Evolutionary conservation across 306 rosid genomes (phyloP), one percentile per base, ranked within the genome.

Genomic region (Vigna mungo): DNA sequence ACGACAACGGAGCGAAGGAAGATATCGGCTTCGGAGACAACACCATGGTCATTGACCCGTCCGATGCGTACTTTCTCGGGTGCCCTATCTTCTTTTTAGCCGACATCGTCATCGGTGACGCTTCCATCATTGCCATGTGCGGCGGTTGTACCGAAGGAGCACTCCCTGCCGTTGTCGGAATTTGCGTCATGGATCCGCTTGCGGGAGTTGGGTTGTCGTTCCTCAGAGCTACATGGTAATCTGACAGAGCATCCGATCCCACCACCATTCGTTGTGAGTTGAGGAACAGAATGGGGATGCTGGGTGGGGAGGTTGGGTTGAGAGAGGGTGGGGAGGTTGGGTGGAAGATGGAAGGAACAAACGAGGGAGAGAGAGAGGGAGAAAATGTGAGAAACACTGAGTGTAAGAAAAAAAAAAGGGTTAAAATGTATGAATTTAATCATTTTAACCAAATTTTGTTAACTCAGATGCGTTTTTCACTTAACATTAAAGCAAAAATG

Each of bases 191-290:
- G 72, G 96, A 91, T 90, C 96, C 96, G 18, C 64, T 77, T 7
- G 90, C 49, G n/a, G 67, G 80, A 55, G 86, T 72, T 23, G 89
- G 72, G 74, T 75, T 88, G 54, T 91, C 97, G 8, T 86, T 76
- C 89, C 97, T 90, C 23, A 94, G 96, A 82, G 99, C 96, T 48
- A 92, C 89, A 65, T 88, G 97, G 71, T 89, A 95, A 72, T 92
- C 97, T 75, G 97, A 88, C 76, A 97, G 97, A 88, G 97, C 94
- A 84, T 95, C 97, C 67, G 97, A 95, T 89, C 92, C 99, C 62
- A 92, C 96, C 85, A 95, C 97, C 85, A 21, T 21, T 21, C 1
- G 23, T 21, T 21, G 21, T 20, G 23, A 21, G 23, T 21, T 21
- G 23, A 21, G 23, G 23, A 21, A 21, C 23, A 21, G 23, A 21